Base-by-base conservation (phyloP, 352 stramenopile species). In the Globisporangium middletonii region DNA sequence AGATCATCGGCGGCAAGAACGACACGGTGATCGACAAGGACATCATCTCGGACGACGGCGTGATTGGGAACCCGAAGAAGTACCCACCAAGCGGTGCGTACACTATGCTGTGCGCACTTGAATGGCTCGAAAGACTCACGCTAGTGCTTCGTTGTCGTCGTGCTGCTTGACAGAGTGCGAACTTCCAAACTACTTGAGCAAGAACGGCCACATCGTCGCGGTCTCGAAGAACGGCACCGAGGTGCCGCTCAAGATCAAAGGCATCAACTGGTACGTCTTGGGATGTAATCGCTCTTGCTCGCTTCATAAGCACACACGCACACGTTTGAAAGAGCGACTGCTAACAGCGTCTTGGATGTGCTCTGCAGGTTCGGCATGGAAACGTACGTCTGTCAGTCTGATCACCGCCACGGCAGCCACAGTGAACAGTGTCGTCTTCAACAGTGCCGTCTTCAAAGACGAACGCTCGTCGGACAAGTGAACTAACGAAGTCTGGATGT, bases 151-250 rank as follows among this genome's bases (percentile, higher is more conserved):
- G 33, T 38, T 38, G 6, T 0, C 33, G 12, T 13, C 33, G 7
- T 9, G 23, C 7, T 9, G 33, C 33, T 38, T 12, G 33, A 38
- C 33, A 38, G 33, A 19, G 5, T 92, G 81, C 50, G 68, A 83
- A 35, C 68, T 88, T 4, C 82, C 82, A 0, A 72, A 92, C 50
- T 92, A 90, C 53, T 57, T 77, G 44, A 89, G 76, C 64, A 86
- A 87, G 53, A 79, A 89, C 43, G 78, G 76, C 26, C 67, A 72
- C 30, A 83, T 92, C 46, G 72, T 73, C 33, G 79, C 70, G 12
- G 62, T 86, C 4, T 71, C 75, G 3, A 62, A 68, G 27, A 85
- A 87, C 47, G 78, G 82, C 9, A 81, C 71, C 0, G 72, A 77
- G 11, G 77, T 88, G n/a, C 48, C 71, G 0, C 58, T 92, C 16